Percentiles rank a stretch among this genome's conserved stretches.
phyloP scores from a whole-genome alignment of 176 grass and related monocot species.

The Eragrostis curvula region DNA sequence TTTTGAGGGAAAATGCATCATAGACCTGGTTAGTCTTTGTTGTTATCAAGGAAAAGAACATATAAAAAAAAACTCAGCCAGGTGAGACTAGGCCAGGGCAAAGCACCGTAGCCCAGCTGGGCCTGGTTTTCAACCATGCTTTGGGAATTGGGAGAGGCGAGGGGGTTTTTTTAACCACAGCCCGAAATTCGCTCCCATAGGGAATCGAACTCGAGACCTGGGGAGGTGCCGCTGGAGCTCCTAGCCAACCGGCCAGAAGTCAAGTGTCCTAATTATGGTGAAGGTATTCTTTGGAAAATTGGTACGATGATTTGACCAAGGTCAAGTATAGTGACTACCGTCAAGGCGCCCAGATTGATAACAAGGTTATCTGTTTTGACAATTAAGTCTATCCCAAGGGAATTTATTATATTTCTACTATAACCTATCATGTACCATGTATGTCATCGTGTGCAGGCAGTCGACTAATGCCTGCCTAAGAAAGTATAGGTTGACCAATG shows the following conservation, averaged over 20 bases:
- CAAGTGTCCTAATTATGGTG: not conserved
- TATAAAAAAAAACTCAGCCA: too few relatives aligned
- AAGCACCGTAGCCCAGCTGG: too few relatives aligned
- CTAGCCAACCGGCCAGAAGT: too few relatives aligned
- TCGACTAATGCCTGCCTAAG: not conserved
- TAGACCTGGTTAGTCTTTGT: not conserved
- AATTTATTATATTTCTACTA: slow-evolving; percentile 12
- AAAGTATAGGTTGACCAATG: not conserved
- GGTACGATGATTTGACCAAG: not conserved
- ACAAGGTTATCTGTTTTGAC: not conserved
- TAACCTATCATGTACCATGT: not conserved
- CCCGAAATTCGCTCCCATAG: too few relatives aligned
- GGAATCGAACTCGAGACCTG: too few relatives aligned
- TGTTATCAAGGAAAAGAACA: not conserved
- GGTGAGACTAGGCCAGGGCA: too few relatives aligned
- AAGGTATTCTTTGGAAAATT: not conserved
- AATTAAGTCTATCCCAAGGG: not conserved
- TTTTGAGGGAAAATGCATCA: not conserved
- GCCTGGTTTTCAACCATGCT: too few relatives aligned
- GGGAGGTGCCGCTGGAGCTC: too few relatives aligned
- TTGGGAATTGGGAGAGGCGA: too few relatives aligned
- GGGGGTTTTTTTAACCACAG: too few relatives aligned
- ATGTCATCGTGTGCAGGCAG: not conserved
- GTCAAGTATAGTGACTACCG: not conserved
- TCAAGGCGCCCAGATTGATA: not conserved